phyloP scores from a whole-genome alignment of 78 protist species.

The Chrysochromulina parva region DNA sequence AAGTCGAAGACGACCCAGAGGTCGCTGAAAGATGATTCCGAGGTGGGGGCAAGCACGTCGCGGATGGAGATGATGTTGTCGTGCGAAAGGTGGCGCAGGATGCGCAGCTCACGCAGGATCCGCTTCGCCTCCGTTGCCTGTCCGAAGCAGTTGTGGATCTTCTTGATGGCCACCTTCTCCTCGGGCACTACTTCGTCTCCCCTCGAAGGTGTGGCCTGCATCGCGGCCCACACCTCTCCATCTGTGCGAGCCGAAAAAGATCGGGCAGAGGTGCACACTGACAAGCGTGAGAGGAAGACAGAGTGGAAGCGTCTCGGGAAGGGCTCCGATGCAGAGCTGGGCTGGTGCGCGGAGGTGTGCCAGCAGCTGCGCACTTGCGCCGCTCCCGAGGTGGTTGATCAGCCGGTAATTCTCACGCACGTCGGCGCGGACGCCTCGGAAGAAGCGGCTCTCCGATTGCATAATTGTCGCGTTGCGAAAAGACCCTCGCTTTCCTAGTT shows the following conservation, averaged over 20 bases:
- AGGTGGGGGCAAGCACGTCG: not conserved
- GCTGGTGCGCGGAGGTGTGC: not conserved
- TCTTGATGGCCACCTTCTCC: not conserved
- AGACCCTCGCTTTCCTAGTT: no score
- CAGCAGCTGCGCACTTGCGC: not conserved
- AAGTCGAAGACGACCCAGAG: constrained; percentile 16
- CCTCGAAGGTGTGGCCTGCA: no score
- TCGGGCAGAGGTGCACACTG: not conserved
- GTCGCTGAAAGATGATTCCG: not conserved
- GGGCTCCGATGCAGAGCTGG: not conserved
- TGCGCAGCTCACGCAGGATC: constrained; percentile 29
- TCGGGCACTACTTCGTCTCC: not conserved
- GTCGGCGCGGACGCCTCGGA: not conserved
- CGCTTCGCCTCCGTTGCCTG: constrained; percentile 18
- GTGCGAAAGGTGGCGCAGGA: not conserved
- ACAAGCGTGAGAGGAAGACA: not conserved
- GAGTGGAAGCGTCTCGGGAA: not conserved
- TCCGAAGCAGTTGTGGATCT: not conserved
- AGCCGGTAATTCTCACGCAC: not conserved
- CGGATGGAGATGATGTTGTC: not conserved
- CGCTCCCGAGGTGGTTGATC: not conserved
- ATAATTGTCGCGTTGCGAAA: no score
- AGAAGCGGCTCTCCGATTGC: constrained; percentile 18
- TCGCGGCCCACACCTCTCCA: not conserved
- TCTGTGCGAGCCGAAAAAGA: not conserved